A percentile compares a stretch with the other conserved stretches of the same genome.
These are phyloP conservation scores for Roridomyces roridus DNA, from an alignment of 768 basidiomycete species.

Conservation along the genomic window DNA sequence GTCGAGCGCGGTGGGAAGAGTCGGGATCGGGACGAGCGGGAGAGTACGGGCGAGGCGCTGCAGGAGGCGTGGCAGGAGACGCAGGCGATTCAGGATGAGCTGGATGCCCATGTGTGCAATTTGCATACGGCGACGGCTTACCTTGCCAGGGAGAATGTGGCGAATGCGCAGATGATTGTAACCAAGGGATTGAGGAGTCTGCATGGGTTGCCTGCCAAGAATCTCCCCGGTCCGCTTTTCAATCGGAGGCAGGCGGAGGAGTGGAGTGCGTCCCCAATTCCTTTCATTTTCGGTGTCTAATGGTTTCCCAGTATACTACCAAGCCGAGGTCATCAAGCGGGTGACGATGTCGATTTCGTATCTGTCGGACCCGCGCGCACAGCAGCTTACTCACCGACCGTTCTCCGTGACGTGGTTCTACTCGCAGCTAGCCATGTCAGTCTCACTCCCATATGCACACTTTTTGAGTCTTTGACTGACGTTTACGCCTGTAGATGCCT, in stretches of 20 bases:
- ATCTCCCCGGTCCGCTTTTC: constrained; percentile 13
- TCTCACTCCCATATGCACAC: too few species aligned
- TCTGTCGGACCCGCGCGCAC: constrained; percentile 6
- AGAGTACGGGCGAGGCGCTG: constrained; percentile 51
- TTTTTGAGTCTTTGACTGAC: neutral
- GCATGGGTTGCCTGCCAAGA: constrained; percentile 10
- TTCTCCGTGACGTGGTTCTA: constrained; percentile 18
- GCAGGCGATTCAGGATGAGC: constrained; percentile 48
- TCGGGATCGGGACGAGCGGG: constrained; percentile 40
- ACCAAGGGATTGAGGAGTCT: constrained; percentile 42
- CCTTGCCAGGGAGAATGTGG: constrained; percentile 53
- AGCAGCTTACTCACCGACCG: constrained; percentile 13
- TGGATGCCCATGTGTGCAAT: constrained; percentile 58
- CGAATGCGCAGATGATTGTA: constrained; percentile 53
- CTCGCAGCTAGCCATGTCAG: constrained; percentile 22
- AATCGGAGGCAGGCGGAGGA: constrained; percentile 21
- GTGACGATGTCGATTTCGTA: constrained; percentile 16
- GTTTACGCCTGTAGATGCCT: constrained; percentile 55
- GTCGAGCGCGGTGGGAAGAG: constrained; percentile 25
- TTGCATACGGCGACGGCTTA: constrained; percentile 53
- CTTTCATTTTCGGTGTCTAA: neutral
- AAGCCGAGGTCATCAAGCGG: constrained; percentile 13
- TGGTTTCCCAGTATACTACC: neutral
- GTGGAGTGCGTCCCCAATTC: constrained; percentile 16
- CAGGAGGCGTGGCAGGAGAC: constrained; percentile 56